Conservation (phyloP, 768 basidiomycete genomes). For the Termitomyces sp. region DNA sequence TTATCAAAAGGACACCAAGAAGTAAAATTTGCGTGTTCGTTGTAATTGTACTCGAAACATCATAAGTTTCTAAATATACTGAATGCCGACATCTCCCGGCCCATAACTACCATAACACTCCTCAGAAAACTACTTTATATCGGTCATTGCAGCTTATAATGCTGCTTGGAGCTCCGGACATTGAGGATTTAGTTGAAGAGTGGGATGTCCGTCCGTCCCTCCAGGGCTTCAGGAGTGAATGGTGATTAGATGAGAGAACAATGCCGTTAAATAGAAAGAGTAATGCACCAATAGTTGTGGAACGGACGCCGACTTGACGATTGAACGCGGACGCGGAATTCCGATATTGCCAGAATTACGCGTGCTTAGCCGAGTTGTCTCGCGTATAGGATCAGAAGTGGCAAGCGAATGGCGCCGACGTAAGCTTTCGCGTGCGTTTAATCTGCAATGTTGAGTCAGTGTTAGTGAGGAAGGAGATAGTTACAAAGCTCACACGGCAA, state of each 20-base stretch:
- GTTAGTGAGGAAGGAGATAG: not conserved
- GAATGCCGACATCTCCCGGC: too few species aligned
- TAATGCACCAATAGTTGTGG: not conserved
- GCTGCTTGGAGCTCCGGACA: not conserved
- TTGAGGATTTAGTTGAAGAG: not conserved
- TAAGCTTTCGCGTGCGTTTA: constrained; percentile 9
- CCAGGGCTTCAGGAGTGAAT: not conserved
- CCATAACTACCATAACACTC: too few species aligned
- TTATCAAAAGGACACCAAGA: too few species aligned
- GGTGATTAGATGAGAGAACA: not conserved
- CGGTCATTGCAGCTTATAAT: not conserved
- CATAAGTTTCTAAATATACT: too few species aligned
- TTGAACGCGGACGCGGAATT: not conserved
- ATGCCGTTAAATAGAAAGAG: not conserved
- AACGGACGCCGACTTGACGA: not conserved
- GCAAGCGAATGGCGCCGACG: constrained; percentile 8
- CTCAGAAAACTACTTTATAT: not conserved
- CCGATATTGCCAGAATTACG: not conserved
- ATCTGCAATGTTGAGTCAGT: not conserved
- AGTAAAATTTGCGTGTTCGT: too few species aligned
- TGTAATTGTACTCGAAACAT: too few species aligned
- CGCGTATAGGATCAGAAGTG: not conserved
- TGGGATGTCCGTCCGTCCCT: not conserved
- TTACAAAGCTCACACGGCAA: constrained; percentile 3
- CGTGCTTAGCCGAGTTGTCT: not conserved